Evolutionary conservation across 2,329 filamentous ascomycete species (phyloP).

Genomic region (Sphaerostilbella broomeana): DNA sequence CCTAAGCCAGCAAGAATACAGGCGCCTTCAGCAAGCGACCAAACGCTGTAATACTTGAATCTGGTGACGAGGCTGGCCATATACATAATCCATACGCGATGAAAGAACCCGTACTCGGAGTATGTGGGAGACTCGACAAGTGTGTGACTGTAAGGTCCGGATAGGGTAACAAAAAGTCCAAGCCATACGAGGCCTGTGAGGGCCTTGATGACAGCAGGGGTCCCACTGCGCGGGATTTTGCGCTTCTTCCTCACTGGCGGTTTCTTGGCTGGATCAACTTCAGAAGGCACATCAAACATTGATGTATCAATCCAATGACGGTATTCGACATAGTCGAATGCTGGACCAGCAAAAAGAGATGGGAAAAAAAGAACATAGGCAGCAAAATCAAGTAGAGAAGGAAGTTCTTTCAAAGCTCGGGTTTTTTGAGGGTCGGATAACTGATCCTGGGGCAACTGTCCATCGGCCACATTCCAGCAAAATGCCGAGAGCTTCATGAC

Average conservation of each 20-base stretch:
- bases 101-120: slow-evolving; percentile 59
- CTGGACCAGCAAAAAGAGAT: slow-evolving; percentile 77
- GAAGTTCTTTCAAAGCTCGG: slow-evolving; percentile 68
- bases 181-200: slow-evolving; percentile 72
- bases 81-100: slow-evolving; percentile 72
- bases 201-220: slow-evolving; percentile 74
- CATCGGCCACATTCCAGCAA: slow-evolving; percentile 97
- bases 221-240: slow-evolving; percentile 85
- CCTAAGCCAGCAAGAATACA: slow-evolving; percentile 92
- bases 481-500: slow-evolving; percentile 97
- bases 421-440: slow-evolving; percentile 85
- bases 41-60: slow-evolving; percentile 95
- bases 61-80: slow-evolving; percentile 76
- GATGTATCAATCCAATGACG: slow-evolving; percentile 84
- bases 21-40: slow-evolving; percentile 85
- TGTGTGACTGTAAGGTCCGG: slow-evolving; percentile 56
- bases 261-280: slow-evolving; percentile 76
- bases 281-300: slow-evolving; percentile 83
- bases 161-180: slow-evolving; percentile 66
- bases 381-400: slow-evolving; percentile 69
- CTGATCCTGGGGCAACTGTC: slow-evolving; percentile 67
- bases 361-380: slow-evolving; percentile 97
- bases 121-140: slow-evolving; percentile 61
- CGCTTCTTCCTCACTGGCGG: slow-evolving; percentile 83
- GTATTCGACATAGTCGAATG: slow-evolving; percentile 94